Conservation (phyloP, 148 eudicot genomes). For the Suaeda aralocaspica region DNA sequence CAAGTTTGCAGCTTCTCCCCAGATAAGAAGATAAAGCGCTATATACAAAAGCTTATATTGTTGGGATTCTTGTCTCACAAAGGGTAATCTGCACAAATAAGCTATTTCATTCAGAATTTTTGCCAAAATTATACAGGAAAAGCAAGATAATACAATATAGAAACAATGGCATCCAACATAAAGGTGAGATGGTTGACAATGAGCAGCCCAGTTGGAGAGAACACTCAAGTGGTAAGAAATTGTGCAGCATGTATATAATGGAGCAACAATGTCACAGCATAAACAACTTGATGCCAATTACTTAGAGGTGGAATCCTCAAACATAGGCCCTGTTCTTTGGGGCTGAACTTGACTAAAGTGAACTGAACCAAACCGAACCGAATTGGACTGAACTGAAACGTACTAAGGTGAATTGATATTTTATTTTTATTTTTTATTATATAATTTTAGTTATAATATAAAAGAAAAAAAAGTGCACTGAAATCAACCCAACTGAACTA, state of each 20-base stretch:
- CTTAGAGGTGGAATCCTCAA: not conserved
- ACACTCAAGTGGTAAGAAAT: not conserved
- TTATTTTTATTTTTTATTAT: too few species aligned
- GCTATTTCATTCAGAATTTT: slow-evolving; percentile 13
- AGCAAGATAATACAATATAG: not conserved
- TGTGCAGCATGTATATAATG: not conserved
- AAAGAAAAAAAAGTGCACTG: too few species aligned
- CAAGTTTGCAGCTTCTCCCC: slow-evolving; percentile 99
- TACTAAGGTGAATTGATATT: too few species aligned
- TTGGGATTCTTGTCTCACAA: slow-evolving; percentile 86
- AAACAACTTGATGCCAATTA: not conserved
- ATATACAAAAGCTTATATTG: slow-evolving; percentile 81
- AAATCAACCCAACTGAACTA: too few species aligned
- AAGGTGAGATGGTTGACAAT: not conserved
- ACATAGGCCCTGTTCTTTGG: too few species aligned
- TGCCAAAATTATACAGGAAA: not conserved
- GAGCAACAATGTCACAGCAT: not conserved
- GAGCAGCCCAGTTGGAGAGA: not conserved
- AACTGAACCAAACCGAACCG: too few species aligned
- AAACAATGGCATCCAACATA: not conserved
- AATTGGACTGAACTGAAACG: too few species aligned
- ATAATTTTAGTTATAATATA: too few species aligned
- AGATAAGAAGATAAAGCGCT: slow-evolving; percentile 89
- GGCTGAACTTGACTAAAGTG: too few species aligned
- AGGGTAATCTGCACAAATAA: slow-evolving; percentile 70